Evolutionary conservation across 108 stramenopile genomes (phyloP).

Genomic region (Conticribra weissflogii): DNA sequence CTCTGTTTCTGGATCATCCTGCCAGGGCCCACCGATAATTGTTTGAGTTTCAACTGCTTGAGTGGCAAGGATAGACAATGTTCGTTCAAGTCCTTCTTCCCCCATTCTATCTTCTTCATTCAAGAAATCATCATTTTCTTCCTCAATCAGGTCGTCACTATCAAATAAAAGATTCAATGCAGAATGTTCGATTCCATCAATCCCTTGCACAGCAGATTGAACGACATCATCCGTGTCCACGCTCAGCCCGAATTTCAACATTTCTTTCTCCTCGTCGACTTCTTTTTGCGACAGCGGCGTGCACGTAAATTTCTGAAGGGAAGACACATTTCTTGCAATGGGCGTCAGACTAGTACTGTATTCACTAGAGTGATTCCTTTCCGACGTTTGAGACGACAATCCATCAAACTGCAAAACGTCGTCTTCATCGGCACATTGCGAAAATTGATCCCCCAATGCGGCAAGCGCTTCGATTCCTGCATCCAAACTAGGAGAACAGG

Average conservation of each 20-base stretch:
- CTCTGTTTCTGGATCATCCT: constrained; percentile 18
- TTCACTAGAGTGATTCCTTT: not conserved
- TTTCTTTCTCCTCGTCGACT: constrained; percentile 39
- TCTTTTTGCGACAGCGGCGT: constrained; percentile 53
- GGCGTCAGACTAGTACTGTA: not conserved
- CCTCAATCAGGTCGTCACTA: constrained; percentile 33
- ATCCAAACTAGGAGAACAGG: constrained; percentile 40
- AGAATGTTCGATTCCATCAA: too few relatives aligned
- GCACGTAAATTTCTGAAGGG: constrained; percentile 40
- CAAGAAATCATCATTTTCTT: constrained; percentile 42
- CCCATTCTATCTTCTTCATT: constrained; percentile 59
- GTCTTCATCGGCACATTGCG: constrained; percentile 16
- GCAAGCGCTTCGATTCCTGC: constrained; percentile 62
- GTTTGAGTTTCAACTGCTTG: constrained; percentile 29
- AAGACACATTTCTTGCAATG: constrained; percentile 3
- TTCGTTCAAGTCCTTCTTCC: constrained; percentile 47
- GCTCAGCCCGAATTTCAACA: constrained; percentile 52
- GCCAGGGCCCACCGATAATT: not conserved
- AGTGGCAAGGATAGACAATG: constrained; percentile 57
- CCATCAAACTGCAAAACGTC: constrained; percentile 11
- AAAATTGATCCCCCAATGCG: constrained; percentile 57
- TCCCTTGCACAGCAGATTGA: too few relatives aligned
- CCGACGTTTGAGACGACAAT: not conserved
- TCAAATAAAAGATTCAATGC: too few relatives aligned
- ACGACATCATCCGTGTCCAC: constrained; percentile 65